phyloP scores from a whole-genome alignment of 805 yeast genomes.

The Lipomyces sp. region DNA sequence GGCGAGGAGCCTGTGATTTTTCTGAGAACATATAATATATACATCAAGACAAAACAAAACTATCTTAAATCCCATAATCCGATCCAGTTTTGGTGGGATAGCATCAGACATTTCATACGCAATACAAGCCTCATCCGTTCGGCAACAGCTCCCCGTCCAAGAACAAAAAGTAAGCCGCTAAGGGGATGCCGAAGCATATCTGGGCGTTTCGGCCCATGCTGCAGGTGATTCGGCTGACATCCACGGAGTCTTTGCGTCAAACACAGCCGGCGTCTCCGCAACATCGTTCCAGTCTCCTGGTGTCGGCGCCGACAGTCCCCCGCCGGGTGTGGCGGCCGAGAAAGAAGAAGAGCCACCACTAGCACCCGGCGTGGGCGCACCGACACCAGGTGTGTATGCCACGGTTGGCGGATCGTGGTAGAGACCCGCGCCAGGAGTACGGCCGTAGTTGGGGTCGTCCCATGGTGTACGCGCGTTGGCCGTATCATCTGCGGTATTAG shows the following conservation, averaged over 20 bases:
- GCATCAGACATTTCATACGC: no score
- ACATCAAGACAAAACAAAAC: no score
- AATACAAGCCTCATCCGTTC: no score
- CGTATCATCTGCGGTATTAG: slow-evolving; percentile 6
- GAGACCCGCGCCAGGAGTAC: slow-evolving; percentile 41
- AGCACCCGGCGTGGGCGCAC: slow-evolving; percentile 40
- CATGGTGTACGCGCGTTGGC: slow-evolving; percentile 37
- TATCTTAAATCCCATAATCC: no score
- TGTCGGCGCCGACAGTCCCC: slow-evolving; percentile 37
- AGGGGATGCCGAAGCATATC: slow-evolving; percentile 32
- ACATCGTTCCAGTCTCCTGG: slow-evolving; percentile 37
- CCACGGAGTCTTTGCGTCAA: slow-evolving; percentile 39
- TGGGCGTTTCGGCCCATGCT: slow-evolving; percentile 32
- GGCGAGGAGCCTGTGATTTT: no score
- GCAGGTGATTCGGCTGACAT: slow-evolving; percentile 30
- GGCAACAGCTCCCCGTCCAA: no score
- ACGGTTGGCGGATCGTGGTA: slow-evolving; percentile 50
- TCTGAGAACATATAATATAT: no score
- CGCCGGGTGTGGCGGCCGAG: slow-evolving; percentile 35
- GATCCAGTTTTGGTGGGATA: no score
- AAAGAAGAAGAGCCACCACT: slow-evolving; percentile 42
- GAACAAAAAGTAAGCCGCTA: not conserved
- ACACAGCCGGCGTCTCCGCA: slow-evolving; percentile 37
- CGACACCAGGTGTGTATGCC: slow-evolving; percentile 37
- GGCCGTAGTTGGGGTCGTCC: slow-evolving; percentile 30